These are phyloP conservation scores for Talaromyces wortmannii DNA, from an alignment of 495 filamentous ascomycete species.

Conservation along the genomic window DNA sequence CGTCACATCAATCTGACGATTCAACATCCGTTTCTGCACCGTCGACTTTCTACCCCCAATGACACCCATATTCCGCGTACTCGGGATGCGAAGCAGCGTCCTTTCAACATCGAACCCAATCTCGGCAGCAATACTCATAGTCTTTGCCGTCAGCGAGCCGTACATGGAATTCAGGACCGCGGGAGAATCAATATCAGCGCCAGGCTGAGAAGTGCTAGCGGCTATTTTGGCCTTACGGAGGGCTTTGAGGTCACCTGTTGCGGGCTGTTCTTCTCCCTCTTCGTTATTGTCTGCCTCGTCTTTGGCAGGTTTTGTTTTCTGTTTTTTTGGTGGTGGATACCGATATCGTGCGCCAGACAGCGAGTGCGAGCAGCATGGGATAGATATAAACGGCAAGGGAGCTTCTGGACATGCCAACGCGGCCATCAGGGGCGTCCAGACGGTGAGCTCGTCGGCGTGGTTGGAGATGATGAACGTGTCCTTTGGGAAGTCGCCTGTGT, in stretches of 20 bases:
- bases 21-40: slow-evolving; percentile 11
- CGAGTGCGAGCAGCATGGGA: slow-evolving; percentile 91
- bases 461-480: slow-evolving; percentile 94
- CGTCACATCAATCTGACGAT: neutral
- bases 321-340: slow-evolving; percentile 49
- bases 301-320: slow-evolving; percentile 1
- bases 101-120: slow-evolving; percentile 72
- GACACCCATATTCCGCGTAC: slow-evolving; percentile 78
- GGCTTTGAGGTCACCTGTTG: slow-evolving; percentile 34
- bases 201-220: slow-evolving; percentile 26
- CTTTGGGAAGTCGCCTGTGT: slow-evolving; percentile 64
- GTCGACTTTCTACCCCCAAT: slow-evolving; percentile 47
- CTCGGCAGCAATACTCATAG: slow-evolving; percentile 54
- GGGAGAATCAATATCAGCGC: slow-evolving; percentile 12
- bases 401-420: slow-evolving; percentile 51
- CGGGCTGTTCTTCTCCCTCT: neutral
- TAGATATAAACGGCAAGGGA: slow-evolving; percentile 69
- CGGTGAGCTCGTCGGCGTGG: slow-evolving; percentile 90
- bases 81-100: slow-evolving; percentile 79
- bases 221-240: slow-evolving; percentile 24
- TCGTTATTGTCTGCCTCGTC: neutral
- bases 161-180: slow-evolving; percentile 49
- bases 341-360: slow-evolving; percentile 69
- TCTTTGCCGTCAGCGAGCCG: slow-evolving; percentile 67
- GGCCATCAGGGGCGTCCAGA: slow-evolving; percentile 90